Percentiles rank a stretch among this genome's conserved stretches.
Evolutionary conservation across 176 grass and related monocot species (phyloP).

Genomic region (Leersia perrieri): DNA sequence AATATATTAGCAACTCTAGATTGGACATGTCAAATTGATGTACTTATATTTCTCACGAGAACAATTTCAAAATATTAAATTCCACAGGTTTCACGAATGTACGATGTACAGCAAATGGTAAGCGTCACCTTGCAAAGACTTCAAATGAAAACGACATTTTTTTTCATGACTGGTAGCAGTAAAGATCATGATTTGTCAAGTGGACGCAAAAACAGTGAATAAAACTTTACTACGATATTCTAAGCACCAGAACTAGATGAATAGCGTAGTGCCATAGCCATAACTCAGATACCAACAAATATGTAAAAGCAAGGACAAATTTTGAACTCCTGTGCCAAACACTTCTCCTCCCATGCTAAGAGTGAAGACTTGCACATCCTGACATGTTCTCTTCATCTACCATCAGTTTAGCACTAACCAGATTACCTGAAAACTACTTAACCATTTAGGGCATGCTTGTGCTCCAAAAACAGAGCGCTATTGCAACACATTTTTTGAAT

Average conservation of each 20-base stretch:
- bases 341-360: conserved; percentile 1
- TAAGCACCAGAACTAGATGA: conserved; percentile 2
- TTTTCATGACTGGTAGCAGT: neutral
- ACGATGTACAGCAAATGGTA: neutral
- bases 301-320: conserved; percentile 3
- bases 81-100: neutral
- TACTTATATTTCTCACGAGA: neutral
- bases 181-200: neutral
- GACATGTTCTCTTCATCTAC: neutral
- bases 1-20: neutral
- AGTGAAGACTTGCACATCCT: neutral
- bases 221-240: neutral
- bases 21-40: neutral
- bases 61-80: neutral
- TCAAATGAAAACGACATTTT: neutral
- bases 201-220: neutral
- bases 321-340: conserved; percentile 16
- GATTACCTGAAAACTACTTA: neutral
- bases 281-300: conserved; percentile 6
- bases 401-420: conserved; percentile 9
- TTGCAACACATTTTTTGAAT: neutral
- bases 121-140: neutral
- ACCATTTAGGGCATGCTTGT: neutral
- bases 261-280: neutral
- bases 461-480: neutral